Conservation (phyloP, 2,329 filamentous ascomycete genomes). For the Penicillium nordicum region DNA sequence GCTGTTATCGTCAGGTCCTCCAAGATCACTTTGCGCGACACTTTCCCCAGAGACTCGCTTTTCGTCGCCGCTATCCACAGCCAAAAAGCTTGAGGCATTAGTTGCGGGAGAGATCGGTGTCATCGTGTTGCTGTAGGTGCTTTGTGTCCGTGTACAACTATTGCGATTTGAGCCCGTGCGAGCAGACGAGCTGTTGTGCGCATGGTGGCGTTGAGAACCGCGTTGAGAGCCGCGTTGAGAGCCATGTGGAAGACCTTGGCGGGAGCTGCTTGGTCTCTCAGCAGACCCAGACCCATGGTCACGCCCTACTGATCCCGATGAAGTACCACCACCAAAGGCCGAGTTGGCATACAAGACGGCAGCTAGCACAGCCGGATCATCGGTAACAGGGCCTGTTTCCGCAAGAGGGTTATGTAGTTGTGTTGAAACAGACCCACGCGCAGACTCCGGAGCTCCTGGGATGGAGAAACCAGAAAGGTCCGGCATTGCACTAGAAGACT, state of each 20-base stretch:
- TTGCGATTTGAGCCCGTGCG: constrained; percentile 36
- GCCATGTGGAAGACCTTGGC: constrained; percentile 20
- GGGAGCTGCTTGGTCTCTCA: constrained; percentile 31
- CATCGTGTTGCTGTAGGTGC: constrained; percentile 43
- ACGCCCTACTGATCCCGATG: constrained; percentile 10
- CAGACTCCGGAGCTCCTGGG: constrained; percentile 16
- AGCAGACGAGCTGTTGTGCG: constrained; percentile 34
- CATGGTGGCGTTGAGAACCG: constrained; percentile 27
- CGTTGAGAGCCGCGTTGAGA: constrained; percentile 22
- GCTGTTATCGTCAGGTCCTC: constrained; percentile 27
- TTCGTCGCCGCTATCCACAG: constrained; percentile 42
- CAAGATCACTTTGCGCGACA: constrained; percentile 29
- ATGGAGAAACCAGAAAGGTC: constrained; percentile 27
- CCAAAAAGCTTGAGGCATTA: constrained; percentile 45
- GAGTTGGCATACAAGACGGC: constrained; percentile 30
- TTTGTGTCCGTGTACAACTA: constrained; percentile 41
- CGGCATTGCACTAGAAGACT: constrained; percentile 32
- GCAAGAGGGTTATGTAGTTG: constrained; percentile 16
- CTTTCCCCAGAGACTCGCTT: constrained; percentile 30
- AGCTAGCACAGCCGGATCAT: constrained; percentile 29
- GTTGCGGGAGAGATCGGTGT: constrained; percentile 43
- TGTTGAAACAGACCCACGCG: constrained; percentile 11
- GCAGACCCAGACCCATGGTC: constrained; percentile 15
- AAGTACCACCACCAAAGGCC: constrained; percentile 10
- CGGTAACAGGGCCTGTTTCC: constrained; percentile 16